Evolutionary conservation across 768 basidiomycete genomes (phyloP).

Genomic region (Macrolepiota fuliginosa): DNA sequence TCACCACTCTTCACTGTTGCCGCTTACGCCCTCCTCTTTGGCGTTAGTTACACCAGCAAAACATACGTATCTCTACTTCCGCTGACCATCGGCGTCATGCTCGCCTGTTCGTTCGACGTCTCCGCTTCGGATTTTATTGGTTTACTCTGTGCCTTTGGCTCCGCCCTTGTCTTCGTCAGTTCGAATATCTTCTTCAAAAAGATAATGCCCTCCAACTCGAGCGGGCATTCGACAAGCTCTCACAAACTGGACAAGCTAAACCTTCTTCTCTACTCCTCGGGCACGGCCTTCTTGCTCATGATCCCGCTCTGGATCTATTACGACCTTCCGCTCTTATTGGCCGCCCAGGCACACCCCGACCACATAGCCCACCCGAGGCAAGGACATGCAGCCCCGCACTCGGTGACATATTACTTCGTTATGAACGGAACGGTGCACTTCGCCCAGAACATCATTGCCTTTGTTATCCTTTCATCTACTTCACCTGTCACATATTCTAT

Average conservation of each 20-base stretch:
- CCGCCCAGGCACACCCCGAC: constrained; percentile 34
- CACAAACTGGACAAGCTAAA: constrained; percentile 97
- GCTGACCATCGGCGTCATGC: constrained; percentile 94
- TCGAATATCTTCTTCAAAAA: constrained; percentile 99
- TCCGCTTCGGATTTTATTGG: constrained; percentile 84
- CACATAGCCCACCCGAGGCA: constrained; percentile 44
- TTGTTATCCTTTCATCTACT: constrained; percentile 91
- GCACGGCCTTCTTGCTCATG: constrained; percentile 95
- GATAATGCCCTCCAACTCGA: constrained; percentile 75
- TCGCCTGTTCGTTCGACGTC: constrained; percentile 92
- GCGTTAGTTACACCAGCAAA: constrained; percentile 87
- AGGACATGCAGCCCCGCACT: constrained; percentile 51
- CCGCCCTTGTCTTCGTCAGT: constrained; percentile 93
- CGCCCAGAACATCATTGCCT: constrained; percentile 96
- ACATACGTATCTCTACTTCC: constrained; percentile 96
- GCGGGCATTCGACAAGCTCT: constrained; percentile 36
- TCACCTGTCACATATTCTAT: constrained; percentile 99
- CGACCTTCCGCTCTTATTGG: constrained; percentile 72
- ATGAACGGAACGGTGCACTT: constrained; percentile 97
- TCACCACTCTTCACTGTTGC: constrained; percentile 97
- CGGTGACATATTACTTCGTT: constrained; percentile 79
- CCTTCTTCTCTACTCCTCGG: constrained; percentile 89
- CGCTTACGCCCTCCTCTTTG: constrained; percentile 90
- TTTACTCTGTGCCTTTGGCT: constrained; percentile 94
- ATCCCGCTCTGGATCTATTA: constrained; percentile 92